phyloP scores from a whole-genome alignment of 306 rosid genomes.

The Mimosa pudica region DNA sequence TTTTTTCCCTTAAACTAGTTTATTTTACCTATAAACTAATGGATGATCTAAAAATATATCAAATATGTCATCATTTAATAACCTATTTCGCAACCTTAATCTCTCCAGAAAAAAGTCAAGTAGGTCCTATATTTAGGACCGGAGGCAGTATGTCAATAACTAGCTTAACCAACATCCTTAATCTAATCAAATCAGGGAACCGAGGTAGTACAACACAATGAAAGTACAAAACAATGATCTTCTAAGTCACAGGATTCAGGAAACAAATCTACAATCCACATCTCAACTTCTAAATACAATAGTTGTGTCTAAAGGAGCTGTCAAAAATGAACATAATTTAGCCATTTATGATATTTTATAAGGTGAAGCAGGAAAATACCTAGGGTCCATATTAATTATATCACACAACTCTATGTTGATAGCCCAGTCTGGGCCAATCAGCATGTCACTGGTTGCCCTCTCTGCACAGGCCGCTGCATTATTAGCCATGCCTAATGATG shows the following conservation, averaged over 20 bases:
- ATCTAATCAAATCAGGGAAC: too few species aligned
- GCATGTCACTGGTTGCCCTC: slow-evolving; percentile 97
- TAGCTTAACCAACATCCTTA: too few species aligned
- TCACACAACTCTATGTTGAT: slow-evolving; percentile 95
- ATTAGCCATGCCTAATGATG: slow-evolving; percentile 62
- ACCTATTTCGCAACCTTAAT: too few species aligned
- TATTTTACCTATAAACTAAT: too few species aligned
- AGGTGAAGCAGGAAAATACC: slow-evolving; percentile 47
- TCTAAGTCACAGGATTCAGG: neutral
- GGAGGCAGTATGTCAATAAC: too few species aligned
- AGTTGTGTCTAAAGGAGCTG: neutral
- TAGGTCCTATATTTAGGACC: too few species aligned
- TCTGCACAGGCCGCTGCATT: slow-evolving; percentile 89
- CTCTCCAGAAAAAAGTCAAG: too few species aligned
- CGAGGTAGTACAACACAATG: neutral
- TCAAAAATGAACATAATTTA: slow-evolving; percentile 5
- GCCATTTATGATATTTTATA: neutral
- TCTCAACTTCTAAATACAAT: slow-evolving; percentile 3
- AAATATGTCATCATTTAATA: too few species aligned
- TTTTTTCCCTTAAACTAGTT: too few species aligned
- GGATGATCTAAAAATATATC: too few species aligned
- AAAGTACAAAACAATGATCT: neutral
- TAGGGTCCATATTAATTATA: slow-evolving; percentile 87
- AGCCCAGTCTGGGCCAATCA: slow-evolving; percentile 99
- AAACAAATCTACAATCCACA: neutral